These are phyloP conservation scores for Angomonas ambiguus DNA, from an alignment of 208 protist species.

Conservation along the genomic window DNA sequence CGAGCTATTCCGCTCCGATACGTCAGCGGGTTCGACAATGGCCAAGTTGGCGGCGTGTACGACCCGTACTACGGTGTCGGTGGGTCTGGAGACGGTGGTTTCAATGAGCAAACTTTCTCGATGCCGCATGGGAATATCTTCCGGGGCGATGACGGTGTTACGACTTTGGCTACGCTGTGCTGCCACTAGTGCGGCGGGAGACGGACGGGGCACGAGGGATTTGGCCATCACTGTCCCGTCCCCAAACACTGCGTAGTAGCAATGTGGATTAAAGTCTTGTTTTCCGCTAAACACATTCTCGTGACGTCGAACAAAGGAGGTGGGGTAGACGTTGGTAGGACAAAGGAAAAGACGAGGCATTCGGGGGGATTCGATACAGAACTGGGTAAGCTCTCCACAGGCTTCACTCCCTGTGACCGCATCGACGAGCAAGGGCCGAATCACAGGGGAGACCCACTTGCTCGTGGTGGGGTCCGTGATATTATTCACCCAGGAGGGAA, in stretches of 20 bases:
- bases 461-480: not conserved
- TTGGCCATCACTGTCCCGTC: slow-evolving; percentile 69
- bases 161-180: not conserved
- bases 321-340: slow-evolving; percentile 4
- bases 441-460: slow-evolving; percentile 14
- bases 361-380: slow-evolving; percentile 57
- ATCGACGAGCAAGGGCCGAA: slow-evolving; percentile 32
- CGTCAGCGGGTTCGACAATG: slow-evolving; percentile 64
- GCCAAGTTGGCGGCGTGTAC: slow-evolving; percentile 57
- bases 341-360: slow-evolving; percentile 75
- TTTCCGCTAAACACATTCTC: slow-evolving; percentile 3
- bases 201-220: not conserved
- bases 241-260: slow-evolving; percentile 65
- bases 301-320: not conserved
- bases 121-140: not conserved
- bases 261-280: not conserved
- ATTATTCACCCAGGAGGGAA: slow-evolving; percentile 1
- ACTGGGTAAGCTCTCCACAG: slow-evolving; percentile 40
- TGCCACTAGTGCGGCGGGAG: slow-evolving; percentile 1
- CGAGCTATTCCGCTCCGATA: slow-evolving; percentile 25
- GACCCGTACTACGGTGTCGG: slow-evolving; percentile 53
- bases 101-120: slow-evolving; percentile 27
- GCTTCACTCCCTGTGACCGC: slow-evolving; percentile 11
- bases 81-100: slow-evolving; percentile 54
- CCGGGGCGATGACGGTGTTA: slow-evolving; percentile 1